Conservation (phyloP, 805 yeast species). For the Cephaloascus fragrans region DNA sequence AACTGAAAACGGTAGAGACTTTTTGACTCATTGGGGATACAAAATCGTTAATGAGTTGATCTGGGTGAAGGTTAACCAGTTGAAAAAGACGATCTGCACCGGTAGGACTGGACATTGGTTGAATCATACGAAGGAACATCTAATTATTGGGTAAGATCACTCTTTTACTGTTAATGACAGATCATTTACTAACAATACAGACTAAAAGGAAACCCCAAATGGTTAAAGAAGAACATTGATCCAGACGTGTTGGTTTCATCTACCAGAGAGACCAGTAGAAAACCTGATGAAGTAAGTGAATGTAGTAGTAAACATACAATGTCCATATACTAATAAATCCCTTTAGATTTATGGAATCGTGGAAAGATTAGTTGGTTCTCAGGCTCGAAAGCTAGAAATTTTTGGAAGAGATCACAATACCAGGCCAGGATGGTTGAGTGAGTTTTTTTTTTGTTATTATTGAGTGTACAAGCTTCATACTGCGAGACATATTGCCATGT, state of each 20-base stretch:
- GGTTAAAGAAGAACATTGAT: slow-evolving; percentile 63
- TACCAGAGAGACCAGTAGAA: slow-evolving; percentile 81
- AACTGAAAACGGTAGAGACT: slow-evolving; percentile 76
- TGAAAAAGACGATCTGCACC: slow-evolving; percentile 82
- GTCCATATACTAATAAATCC: neutral
- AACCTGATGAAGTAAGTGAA: slow-evolving; percentile 72
- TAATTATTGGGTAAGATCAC: slow-evolving; percentile 51
- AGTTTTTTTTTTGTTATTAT: slow-evolving; percentile 9
- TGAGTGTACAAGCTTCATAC: too few species aligned
- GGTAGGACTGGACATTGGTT: slow-evolving; percentile 98
- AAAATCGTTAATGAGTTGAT: slow-evolving; percentile 66
- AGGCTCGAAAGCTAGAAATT: slow-evolving; percentile 73
- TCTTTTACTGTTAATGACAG: too few species aligned
- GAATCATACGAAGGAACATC: slow-evolving; percentile 89
- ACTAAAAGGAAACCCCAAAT: slow-evolving; percentile 65
- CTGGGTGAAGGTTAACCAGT: slow-evolving; percentile 88
- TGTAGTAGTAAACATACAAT: neutral
- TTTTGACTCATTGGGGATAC: slow-evolving; percentile 78
- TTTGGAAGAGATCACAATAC: slow-evolving; percentile 84
- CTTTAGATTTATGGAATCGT: slow-evolving; percentile 67
- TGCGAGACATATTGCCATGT: neutral
- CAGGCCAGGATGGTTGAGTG: slow-evolving; percentile 81
- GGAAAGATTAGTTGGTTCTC: slow-evolving; percentile 73
- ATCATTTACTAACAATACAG: neutral
- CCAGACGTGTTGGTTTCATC: slow-evolving; percentile 71